Evolutionary conservation across 306 rosid genomes (phyloP).

Genomic region (Prunus kanzakura): DNA sequence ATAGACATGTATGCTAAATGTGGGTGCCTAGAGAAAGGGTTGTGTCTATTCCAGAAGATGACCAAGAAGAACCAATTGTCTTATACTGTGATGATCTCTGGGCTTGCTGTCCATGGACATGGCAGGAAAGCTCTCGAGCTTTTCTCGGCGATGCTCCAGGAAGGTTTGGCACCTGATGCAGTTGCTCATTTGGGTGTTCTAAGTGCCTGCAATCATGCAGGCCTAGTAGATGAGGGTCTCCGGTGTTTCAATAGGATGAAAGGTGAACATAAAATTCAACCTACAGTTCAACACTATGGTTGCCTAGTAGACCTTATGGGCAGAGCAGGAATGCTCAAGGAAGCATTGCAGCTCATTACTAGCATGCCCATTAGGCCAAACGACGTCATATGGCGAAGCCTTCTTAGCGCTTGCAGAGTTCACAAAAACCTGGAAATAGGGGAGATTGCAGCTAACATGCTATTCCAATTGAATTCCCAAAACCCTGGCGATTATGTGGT

Average conservation of each 20-base stretch:
- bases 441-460: conserved; percentile 51
- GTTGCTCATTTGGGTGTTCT: conserved; percentile 59
- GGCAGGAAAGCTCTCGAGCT: conserved; percentile 69
- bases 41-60: conserved; percentile 50
- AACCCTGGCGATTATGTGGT: conserved; percentile 67
- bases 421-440: conserved; percentile 62
- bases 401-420: conserved; percentile 72
- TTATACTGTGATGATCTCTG: conserved; percentile 72
- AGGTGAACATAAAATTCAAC: conserved; percentile 53
- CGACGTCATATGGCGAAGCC: conserved; percentile 74
- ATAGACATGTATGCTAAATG: conserved; percentile 83
- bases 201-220: conserved; percentile 74
- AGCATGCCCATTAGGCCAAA: conserved; percentile 60
- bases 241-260: conserved; percentile 52
- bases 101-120: conserved; percentile 75
- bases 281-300: conserved; percentile 69
- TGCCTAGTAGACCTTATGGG: conserved; percentile 86
- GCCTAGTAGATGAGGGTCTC: conserved; percentile 69
- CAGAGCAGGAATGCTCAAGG: conserved; percentile 61
- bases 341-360: conserved; percentile 59
- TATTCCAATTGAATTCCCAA: conserved; percentile 39
- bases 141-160: conserved; percentile 56
- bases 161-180: conserved; percentile 66
- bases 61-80: conserved; percentile 54
- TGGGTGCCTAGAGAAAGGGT: conserved; percentile 67